Evolutionary conservation across 1,139 yeast genomes (phyloP).

Genomic region (Sugiyamaella pinicola): DNA sequence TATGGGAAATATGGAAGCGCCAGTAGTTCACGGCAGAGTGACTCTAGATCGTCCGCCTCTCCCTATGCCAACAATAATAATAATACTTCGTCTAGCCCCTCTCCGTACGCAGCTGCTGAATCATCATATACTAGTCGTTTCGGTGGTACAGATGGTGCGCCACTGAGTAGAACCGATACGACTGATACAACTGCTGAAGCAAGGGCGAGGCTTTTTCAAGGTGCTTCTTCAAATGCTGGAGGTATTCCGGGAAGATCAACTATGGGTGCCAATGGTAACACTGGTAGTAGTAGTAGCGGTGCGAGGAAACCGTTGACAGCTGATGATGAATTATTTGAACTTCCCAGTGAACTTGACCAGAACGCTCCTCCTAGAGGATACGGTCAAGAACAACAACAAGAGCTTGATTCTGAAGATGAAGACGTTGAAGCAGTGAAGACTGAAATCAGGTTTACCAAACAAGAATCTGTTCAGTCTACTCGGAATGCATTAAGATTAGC

Average conservation of each 20-base stretch:
- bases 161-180: conserved; percentile 30
- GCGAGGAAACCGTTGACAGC: conserved; percentile 12
- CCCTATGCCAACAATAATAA: no score
- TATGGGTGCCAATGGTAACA: conserved; percentile 18
- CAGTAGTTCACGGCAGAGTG: background rate
- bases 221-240: conserved; percentile 26
- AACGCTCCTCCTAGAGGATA: conserved; percentile 26
- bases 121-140: conserved; percentile 32
- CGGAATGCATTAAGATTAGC: conserved; percentile 87
- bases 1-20: conserved; percentile 5
- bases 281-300: conserved; percentile 13
- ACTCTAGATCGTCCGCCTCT: conserved; percentile 14
- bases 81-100: no score
- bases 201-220: conserved; percentile 38
- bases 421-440: conserved; percentile 88
- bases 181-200: conserved; percentile 30
- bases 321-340: conserved; percentile 26
- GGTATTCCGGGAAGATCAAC: conserved; percentile 20
- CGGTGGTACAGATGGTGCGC: conserved; percentile 23
- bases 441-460: conserved; percentile 82
- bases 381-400: conserved; percentile 47
- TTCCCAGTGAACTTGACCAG: conserved; percentile 25
- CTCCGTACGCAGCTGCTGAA: conserved; percentile 38
- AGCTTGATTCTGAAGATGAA: conserved; percentile 60
- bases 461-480: conserved; percentile 82